Percentiles rank a stretch among this genome's conserved stretches.
Evolutionary conservation across 352 stramenopile species (phyloP).

Genomic region (Phytophthora nicotianae): DNA sequence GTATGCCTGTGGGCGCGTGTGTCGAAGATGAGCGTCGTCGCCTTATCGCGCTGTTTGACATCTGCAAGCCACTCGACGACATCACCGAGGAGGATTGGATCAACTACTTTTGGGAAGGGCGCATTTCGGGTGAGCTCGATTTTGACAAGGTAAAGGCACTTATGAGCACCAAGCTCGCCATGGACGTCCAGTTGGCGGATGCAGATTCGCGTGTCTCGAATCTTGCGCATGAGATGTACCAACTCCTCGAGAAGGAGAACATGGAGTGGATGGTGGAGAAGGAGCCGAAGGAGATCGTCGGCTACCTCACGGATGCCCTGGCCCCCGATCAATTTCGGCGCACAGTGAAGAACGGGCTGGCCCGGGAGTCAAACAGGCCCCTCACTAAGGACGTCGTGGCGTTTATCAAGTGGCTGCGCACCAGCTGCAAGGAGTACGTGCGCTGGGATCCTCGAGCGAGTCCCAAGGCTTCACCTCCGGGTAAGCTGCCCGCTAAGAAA

Average conservation of each 20-base stretch:
- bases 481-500: no score
- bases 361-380: conserved; percentile 5
- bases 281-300: conserved; percentile 8
- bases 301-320: conserved; percentile 3
- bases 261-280: conserved; percentile 15
- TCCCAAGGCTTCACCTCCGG: no score
- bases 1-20: no score
- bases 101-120: conserved; percentile 12
- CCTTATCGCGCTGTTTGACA: no score
- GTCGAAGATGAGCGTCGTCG: no score
- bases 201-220: conserved; percentile 13
- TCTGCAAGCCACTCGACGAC: no score
- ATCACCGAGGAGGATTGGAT: no score
- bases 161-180: not conserved
- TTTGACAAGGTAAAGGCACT: conserved; percentile 15
- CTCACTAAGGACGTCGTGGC: conserved; percentile 7
- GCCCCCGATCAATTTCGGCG: not conserved
- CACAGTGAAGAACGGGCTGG: not conserved
- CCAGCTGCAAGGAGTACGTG: conserved; percentile 9
- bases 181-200: not conserved
- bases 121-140: conserved; percentile 4
- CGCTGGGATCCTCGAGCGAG: not conserved
- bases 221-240: conserved; percentile 13
- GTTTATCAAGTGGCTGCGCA: conserved; percentile 10
- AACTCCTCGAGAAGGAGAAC: conserved; percentile 6